These are phyloP conservation scores for Litsea cubeba DNA, from an alignment of 164 flowering plant species.

Conservation along the genomic window DNA sequence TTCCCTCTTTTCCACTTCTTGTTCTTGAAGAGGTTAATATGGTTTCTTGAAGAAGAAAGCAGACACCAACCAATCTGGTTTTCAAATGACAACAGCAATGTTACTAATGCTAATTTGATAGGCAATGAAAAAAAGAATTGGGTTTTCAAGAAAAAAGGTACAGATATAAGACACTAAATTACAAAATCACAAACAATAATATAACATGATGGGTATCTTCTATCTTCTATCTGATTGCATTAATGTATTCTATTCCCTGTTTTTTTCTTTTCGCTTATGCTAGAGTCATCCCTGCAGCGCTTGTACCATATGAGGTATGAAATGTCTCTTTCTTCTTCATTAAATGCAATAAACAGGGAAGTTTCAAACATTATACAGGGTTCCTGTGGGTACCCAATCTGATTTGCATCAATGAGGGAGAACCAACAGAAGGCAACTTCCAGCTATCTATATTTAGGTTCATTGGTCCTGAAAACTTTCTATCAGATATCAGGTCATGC, in stretches of 20 bases:
- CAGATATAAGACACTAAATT: not conserved
- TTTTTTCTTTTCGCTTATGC: not conserved
- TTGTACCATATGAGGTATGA: slow-evolving; percentile 28
- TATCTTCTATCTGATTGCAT: not conserved
- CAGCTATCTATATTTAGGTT: not conserved
- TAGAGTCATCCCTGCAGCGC: slow-evolving; percentile 40
- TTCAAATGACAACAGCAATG: no score
- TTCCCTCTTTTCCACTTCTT: not conserved
- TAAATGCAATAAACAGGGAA: not conserved
- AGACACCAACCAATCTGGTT: not conserved
- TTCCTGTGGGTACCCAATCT: no score
- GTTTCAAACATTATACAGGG: no score
- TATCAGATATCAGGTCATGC: slow-evolving; percentile 39
- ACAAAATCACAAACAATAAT: not conserved
- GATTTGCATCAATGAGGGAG: no score
- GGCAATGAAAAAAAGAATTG: not conserved
- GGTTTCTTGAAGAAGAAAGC: not conserved
- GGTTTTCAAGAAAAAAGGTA: no score
- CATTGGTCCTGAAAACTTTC: not conserved
- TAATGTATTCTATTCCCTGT: not conserved
- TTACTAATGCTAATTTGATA: not conserved
- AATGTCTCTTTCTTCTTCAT: not conserved
- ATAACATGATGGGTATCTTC: no score
- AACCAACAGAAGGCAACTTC: no score
- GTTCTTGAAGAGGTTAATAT: not conserved